These are phyloP conservation scores for Manihot esculenta DNA, from an alignment of 441 rosid species.

Conservation along the genomic window DNA sequence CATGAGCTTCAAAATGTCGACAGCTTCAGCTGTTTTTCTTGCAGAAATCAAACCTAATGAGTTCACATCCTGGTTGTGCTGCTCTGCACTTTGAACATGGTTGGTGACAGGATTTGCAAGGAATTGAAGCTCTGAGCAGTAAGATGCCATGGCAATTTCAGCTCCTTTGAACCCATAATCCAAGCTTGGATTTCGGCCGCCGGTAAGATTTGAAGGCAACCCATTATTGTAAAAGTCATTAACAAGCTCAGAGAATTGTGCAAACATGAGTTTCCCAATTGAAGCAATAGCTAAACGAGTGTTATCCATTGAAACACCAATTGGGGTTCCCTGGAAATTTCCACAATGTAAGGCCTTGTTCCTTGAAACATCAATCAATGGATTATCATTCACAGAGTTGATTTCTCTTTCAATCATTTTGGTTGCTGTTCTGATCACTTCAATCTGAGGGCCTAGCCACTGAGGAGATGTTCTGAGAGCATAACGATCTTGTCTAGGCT, in stretches of 20 bases:
- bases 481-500: slow-evolving; percentile 67
- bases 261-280: slow-evolving; percentile 76
- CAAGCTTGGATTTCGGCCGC: slow-evolving; percentile 65
- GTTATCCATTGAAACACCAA: slow-evolving; percentile 80
- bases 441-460: slow-evolving; percentile 71
- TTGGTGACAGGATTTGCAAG: slow-evolving; percentile 62
- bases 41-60: slow-evolving; percentile 70
- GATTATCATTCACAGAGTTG: slow-evolving; percentile 74
- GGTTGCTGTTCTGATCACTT: slow-evolving; percentile 57
- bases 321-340: slow-evolving; percentile 87
- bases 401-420: slow-evolving; percentile 67
- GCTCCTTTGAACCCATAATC: slow-evolving; percentile 92
- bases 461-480: slow-evolving; percentile 71
- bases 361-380: slow-evolving; percentile 64
- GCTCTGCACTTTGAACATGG: slow-evolving; percentile 66
- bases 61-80: slow-evolving; percentile 69
- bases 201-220: slow-evolving; percentile 73
- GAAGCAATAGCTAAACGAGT: slow-evolving; percentile 57
- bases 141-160: slow-evolving; percentile 81
- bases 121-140: slow-evolving; percentile 70
- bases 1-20: slow-evolving; percentile 64
- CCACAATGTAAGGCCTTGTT: slow-evolving; percentile 76
- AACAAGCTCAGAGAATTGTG: slow-evolving; percentile 80
- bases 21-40: slow-evolving; percentile 65
- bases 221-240: slow-evolving; percentile 88